Base-by-base conservation (phyloP, 495 filamentous ascomycete genomes). In the Trichoderma asperelloides region DNA sequence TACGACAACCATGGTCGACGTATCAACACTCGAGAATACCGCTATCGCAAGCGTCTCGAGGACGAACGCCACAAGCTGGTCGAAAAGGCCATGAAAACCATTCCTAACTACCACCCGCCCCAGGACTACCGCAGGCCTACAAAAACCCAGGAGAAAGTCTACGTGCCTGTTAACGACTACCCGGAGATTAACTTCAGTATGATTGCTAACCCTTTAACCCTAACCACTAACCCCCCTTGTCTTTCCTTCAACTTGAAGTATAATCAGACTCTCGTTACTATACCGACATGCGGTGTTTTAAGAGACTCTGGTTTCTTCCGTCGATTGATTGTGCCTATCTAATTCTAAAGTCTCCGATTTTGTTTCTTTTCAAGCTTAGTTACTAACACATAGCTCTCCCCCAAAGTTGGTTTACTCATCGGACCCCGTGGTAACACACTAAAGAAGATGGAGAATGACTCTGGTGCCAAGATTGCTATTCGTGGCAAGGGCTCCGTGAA, bases 161-260 rank as follows among this genome's bases (percentile, higher is more conserved):
- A 98, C 78, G 95, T 98, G 75, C 95, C 95, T 74, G 95, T 98
- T 82, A 98, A 98, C 88, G 96, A 99, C 80, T 99, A 99, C 82
- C 96, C 96, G 85, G 96, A 98, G 81, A 97, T 99, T 91, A 99
- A 99, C 91, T 99, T 98, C 91, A 98, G 95, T 98, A 97, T 91
- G 93, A 94, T 93, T 90, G 88, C 92, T 96, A 96, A 96, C 92
- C 93, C 91, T 92, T 89, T 91, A 89, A 91, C 88, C 79, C 80
- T 86, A 86, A 83, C 60, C 57, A 64, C 79, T 80, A 79, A 79
- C 65, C 39, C 69, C 45, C 51, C 13, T 27, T 39, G 37, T 40
- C 65, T 57, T 66, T 33, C 45, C 47, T 51, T 57, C 49, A 63
- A 21, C 40, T 64, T 64, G 33, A 21, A 64, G 69, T 69, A 66